Conservation (phyloP, 768 basidiomycete genomes). For the Lanmaoa rubissima region DNA sequence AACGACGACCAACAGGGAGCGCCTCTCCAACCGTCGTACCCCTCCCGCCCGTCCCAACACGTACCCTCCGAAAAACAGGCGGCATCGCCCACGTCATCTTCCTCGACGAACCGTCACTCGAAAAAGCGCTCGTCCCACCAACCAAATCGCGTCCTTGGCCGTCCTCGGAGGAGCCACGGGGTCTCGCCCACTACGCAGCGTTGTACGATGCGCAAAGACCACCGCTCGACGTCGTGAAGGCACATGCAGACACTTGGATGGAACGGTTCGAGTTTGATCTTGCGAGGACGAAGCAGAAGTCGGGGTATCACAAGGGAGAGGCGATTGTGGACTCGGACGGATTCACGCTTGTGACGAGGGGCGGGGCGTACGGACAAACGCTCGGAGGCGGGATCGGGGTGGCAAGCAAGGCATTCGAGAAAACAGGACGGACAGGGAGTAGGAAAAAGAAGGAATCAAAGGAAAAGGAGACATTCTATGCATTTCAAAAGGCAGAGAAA, state of each 20-base stretch:
- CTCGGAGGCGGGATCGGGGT: conserved; percentile 76
- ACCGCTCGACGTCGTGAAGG: conserved; percentile 65
- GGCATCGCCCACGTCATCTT: conserved; percentile 68
- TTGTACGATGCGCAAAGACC: conserved; percentile 71
- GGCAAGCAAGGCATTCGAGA: conserved; percentile 57
- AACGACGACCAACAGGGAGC: conserved; percentile 24
- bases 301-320: conserved; percentile 76
- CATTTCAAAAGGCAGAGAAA: conserved; percentile 88
- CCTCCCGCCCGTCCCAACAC: conserved; percentile 52
- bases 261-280: conserved; percentile 65
- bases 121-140: conserved; percentile 57
- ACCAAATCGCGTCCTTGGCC: conserved; percentile 64
- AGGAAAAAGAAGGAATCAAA: conserved; percentile 56
- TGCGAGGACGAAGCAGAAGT: conserved; percentile 57
- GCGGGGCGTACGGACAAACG: conserved; percentile 86
- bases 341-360: conserved; percentile 91
- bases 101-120: conserved; percentile 70
- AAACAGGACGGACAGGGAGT: conserved; percentile 34
- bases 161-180: conserved; percentile 56
- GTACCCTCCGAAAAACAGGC: conserved; percentile 61
- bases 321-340: conserved; percentile 93
- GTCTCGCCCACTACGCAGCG: conserved; percentile 69
- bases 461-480: conserved; percentile 80
- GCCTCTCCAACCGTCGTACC: conserved; percentile 54
- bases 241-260: conserved; percentile 80